Conservation (phyloP, 305 asterid species). For the Fraxinus latifolia region DNA sequence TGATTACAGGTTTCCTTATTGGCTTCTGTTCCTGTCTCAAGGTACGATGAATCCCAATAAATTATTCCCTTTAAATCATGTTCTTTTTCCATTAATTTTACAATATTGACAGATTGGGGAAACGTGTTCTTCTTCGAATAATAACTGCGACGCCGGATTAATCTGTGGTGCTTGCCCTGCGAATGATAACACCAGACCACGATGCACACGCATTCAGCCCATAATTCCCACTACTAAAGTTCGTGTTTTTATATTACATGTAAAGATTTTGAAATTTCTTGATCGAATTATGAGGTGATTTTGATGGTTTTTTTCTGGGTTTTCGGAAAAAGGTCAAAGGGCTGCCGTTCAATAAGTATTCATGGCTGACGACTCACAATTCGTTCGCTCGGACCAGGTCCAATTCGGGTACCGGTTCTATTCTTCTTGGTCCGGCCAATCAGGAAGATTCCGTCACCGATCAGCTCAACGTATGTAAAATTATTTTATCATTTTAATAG, state of each 20-base stretch:
- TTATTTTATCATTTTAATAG: background rate
- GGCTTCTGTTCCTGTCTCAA: conserved; percentile 35
- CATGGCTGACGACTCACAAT: conserved; percentile 97
- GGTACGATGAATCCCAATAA: conserved; percentile 24
- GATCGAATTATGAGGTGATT: background rate
- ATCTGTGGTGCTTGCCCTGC: conserved; percentile 56
- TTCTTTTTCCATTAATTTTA: background rate
- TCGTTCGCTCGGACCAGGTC: conserved; percentile 66
- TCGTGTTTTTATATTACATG: background rate
- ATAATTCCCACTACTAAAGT: conserved; percentile 60
- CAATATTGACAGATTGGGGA: conserved; percentile 57
- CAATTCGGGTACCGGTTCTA: conserved; percentile 62
- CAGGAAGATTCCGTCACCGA: conserved; percentile 73
- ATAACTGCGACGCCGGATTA: conserved; percentile 61
- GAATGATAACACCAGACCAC: conserved; percentile 63
- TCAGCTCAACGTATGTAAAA: conserved; percentile 58
- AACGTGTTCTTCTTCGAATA: conserved; percentile 53
- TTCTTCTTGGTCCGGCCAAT: conserved; percentile 70
- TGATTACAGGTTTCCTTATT: conserved; percentile 33
- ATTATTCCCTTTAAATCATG: background rate
- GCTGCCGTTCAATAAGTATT: conserved; percentile 73
- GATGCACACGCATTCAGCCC: conserved; percentile 67
- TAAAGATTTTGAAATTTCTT: background rate
- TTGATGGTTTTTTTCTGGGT: background rate
- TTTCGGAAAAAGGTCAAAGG: conserved; percentile 56